These are phyloP conservation scores for Exophiala dermatitidis DNA, from an alignment of 2,329 filamentous ascomycete genomes.

Conservation along the genomic window DNA sequence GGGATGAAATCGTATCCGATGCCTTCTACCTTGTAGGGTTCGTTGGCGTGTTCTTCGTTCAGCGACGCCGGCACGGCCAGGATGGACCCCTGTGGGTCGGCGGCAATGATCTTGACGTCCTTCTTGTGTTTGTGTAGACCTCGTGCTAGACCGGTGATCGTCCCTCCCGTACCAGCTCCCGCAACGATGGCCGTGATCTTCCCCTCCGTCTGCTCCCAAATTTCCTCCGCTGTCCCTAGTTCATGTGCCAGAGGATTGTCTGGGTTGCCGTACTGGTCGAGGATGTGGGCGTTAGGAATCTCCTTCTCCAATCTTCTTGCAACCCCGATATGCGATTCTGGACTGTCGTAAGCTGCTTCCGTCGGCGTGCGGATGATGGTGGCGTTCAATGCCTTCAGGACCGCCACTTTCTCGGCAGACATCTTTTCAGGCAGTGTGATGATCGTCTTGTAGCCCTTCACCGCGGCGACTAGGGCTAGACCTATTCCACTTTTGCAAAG, in stretches of 20 bases:
- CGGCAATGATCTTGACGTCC: constrained; percentile 79
- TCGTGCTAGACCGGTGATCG: constrained; percentile 79
- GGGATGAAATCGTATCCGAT: constrained; percentile 99
- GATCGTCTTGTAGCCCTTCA: constrained; percentile 95
- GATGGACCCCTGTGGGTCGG: constrained; percentile 87
- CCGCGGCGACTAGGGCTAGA: constrained; percentile 82
- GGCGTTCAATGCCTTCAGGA: constrained; percentile 84
- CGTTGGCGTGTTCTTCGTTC: constrained; percentile 73
- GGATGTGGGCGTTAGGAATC: constrained; percentile 90
- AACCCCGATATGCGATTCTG: constrained; percentile 95
- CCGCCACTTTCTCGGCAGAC: constrained; percentile 95
- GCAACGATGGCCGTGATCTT: constrained; percentile 77
- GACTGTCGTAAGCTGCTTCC: constrained; percentile 86
- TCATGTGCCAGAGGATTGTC: constrained; percentile 95
- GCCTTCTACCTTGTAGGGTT: constrained; percentile 93
- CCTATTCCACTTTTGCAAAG: constrained; percentile 62
- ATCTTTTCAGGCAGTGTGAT: constrained; percentile 99
- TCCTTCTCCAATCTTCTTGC: constrained; percentile 86
- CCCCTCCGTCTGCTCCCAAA: constrained; percentile 84
- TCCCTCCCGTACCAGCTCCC: constrained; percentile 90
- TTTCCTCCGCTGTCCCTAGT: constrained; percentile 88
- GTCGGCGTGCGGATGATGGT: constrained; percentile 98
- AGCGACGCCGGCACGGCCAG: constrained; percentile 72
- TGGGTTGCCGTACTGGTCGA: constrained; percentile 88
- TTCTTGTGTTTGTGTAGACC: constrained; percentile 83